Percentiles rank a stretch among this genome's conserved stretches.
phyloP scores from a whole-genome alignment of 352 stramenopile species.

The Pythium myriotylum region DNA sequence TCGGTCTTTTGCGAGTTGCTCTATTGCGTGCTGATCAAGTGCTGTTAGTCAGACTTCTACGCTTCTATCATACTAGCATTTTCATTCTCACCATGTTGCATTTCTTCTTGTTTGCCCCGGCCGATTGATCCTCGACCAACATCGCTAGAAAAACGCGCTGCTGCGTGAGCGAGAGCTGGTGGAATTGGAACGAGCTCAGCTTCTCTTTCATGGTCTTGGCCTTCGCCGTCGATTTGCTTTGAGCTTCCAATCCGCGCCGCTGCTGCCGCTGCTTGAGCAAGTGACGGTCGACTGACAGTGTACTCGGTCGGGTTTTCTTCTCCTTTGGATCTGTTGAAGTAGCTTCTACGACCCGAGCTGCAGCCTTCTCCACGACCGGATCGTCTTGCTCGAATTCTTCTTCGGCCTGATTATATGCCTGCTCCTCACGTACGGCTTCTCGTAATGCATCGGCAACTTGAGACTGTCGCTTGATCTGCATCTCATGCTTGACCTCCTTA shows the following conservation, averaged over 20 bases:
- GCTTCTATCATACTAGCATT: too few species aligned
- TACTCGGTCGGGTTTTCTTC: background rate
- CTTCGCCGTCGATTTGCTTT: constrained; percentile 33
- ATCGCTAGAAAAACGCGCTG: constrained; percentile 63
- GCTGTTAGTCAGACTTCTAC: too few species aligned
- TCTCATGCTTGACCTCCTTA: constrained; percentile 36
- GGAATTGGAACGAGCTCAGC: constrained; percentile 61
- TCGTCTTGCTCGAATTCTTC: constrained; percentile 59
- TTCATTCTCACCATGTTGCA: constrained; percentile 36
- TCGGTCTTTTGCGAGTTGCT: constrained; percentile 53
- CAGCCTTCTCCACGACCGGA: constrained; percentile 23
- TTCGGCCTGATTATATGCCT: constrained; percentile 37
- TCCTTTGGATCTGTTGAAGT: constrained; percentile 1
- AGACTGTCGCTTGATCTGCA: constrained; percentile 21
- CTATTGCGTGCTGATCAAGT: constrained; percentile 40
- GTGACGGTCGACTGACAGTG: constrained; percentile 39
- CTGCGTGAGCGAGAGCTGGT: constrained; percentile 63
- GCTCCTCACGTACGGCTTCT: constrained; percentile 40
- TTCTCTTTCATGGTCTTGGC: constrained; percentile 52
- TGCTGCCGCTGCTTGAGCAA: constrained; percentile 35
- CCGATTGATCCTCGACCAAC: constrained; percentile 32
- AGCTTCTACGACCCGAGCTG: constrained; percentile 21
- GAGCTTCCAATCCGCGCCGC: constrained; percentile 13
- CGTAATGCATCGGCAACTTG: constrained; percentile 38
- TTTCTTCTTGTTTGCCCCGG: constrained; percentile 2